Percentiles rank a stretch among this genome's conserved stretches.
Evolutionary conservation across 2,329 filamentous ascomycete genomes (phyloP).

Genomic region (Nemania sp.): DNA sequence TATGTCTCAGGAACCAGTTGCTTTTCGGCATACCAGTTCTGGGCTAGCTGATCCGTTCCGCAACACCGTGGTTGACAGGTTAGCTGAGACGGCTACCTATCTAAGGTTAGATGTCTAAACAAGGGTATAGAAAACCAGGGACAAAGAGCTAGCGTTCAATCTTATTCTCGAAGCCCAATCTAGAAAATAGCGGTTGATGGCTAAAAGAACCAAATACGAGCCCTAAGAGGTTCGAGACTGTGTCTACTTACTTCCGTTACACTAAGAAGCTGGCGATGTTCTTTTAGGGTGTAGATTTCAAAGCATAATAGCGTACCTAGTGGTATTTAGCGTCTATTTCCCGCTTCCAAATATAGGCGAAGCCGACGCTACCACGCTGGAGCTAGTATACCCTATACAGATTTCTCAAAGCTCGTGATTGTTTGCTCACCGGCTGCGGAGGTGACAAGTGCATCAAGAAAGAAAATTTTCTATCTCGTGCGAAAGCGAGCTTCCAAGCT

Average conservation of each 20-base stretch:
- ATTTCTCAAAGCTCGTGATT: neutral
- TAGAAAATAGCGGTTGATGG: slow-evolving; percentile 7
- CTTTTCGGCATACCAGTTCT: slow-evolving; percentile 17
- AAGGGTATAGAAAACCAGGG: neutral
- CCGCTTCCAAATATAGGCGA: slow-evolving; percentile 17
- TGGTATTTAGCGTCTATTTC: neutral
- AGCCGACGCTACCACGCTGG: neutral
- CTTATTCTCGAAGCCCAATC: slow-evolving; percentile 22
- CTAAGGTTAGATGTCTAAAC: too few species aligned
- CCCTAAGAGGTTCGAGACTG: slow-evolving; percentile 4
- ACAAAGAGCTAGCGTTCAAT: too few species aligned
- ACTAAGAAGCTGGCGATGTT: neutral
- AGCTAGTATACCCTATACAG: neutral
- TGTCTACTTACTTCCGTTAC: neutral
- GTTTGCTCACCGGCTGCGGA: neutral
- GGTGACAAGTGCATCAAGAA: neutral
- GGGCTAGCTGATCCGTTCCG: slow-evolving; percentile 12
- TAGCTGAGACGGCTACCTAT: slow-evolving; percentile 4
- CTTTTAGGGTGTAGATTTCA: neutral
- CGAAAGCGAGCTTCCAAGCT: neutral
- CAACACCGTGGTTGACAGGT: slow-evolving; percentile 2
- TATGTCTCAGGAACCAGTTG: neutral
- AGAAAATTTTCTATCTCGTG: neutral
- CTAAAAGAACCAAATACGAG: neutral
- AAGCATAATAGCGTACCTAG: neutral